Conservation (phyloP, 2,329 filamentous ascomycete species). For the Fusarium tuaranense region DNA sequence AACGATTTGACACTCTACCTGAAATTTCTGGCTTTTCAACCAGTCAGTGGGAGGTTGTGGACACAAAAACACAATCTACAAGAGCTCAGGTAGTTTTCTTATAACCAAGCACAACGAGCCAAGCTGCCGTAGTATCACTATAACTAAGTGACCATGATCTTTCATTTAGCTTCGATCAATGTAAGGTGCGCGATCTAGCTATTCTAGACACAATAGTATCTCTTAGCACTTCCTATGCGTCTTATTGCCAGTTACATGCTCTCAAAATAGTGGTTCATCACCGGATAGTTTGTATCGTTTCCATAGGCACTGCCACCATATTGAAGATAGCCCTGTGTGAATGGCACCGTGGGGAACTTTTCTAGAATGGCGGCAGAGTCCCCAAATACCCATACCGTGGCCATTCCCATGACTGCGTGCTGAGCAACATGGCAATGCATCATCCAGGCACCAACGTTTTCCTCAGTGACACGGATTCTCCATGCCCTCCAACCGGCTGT, state of each 20-base stretch:
- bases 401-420: constrained; percentile 68
- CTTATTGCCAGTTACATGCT: not conserved
- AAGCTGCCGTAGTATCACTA: too few relatives aligned
- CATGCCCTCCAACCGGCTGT: constrained; percentile 70
- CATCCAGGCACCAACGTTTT: constrained; percentile 70
- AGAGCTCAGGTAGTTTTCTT: too few relatives aligned
- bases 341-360: constrained; percentile 44
- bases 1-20: too few relatives aligned
- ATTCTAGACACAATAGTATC: too few relatives aligned
- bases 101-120: too few relatives aligned
- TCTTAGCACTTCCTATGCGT: too few relatives aligned
- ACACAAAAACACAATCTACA: too few relatives aligned
- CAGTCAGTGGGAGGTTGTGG: too few relatives aligned
- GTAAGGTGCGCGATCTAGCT: too few relatives aligned
- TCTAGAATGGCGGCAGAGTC: constrained; percentile 31
- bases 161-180: too few relatives aligned
- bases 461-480: constrained; percentile 58
- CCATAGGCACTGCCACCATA: constrained; percentile 61
- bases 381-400: constrained; percentile 43
- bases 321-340: constrained; percentile 55
- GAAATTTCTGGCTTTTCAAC: too few relatives aligned
- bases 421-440: constrained; percentile 70
- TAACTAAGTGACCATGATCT: too few relatives aligned
- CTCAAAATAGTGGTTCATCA: constrained; percentile 27
- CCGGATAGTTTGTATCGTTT: constrained; percentile 40